phyloP scores from a whole-genome alignment of 106 monocot genomes.

The Allium fistulosum region DNA sequence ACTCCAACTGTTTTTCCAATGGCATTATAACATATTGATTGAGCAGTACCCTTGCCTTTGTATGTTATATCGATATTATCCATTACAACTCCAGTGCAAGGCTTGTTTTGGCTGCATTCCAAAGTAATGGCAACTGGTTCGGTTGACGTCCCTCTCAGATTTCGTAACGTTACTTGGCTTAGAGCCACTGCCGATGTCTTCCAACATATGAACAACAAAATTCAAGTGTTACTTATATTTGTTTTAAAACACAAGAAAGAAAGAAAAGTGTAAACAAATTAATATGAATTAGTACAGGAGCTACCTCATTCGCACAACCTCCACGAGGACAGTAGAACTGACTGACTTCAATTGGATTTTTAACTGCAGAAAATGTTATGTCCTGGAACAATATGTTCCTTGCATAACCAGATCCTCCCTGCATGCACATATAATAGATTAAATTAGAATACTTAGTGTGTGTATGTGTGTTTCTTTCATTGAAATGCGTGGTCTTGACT shows the following conservation, averaged over 20 bases:
- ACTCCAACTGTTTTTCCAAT: no score
- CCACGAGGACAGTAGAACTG: constrained; percentile 9
- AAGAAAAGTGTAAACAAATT: neutral
- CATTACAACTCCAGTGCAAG: neutral
- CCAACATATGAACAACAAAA: neutral
- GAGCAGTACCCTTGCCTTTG: neutral
- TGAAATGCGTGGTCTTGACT: neutral
- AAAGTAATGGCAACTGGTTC: constrained; percentile 10
- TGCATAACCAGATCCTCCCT: constrained; percentile 21
- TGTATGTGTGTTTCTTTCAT: no score
- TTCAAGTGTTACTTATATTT: neutral
- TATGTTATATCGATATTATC: neutral
- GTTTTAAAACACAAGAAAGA: no score
- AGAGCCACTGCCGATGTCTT: constrained; percentile 9
- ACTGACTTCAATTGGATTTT: constrained; percentile 1
- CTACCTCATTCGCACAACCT: constrained; percentile 15
- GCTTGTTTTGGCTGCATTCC: constrained; percentile 8
- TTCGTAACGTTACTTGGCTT: neutral
- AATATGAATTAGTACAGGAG: neutral
- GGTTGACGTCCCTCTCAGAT: constrained; percentile 8
- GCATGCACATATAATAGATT: neutral
- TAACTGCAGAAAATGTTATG: constrained; percentile 11
- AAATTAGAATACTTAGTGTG: neutral
- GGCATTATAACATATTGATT: no score
- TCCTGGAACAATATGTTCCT: neutral